Percentiles rank a stretch among this genome's conserved stretches.
phyloP scores from a whole-genome alignment of 495 filamentous ascomycete genomes.

The Aspergillus haitiensis region DNA sequence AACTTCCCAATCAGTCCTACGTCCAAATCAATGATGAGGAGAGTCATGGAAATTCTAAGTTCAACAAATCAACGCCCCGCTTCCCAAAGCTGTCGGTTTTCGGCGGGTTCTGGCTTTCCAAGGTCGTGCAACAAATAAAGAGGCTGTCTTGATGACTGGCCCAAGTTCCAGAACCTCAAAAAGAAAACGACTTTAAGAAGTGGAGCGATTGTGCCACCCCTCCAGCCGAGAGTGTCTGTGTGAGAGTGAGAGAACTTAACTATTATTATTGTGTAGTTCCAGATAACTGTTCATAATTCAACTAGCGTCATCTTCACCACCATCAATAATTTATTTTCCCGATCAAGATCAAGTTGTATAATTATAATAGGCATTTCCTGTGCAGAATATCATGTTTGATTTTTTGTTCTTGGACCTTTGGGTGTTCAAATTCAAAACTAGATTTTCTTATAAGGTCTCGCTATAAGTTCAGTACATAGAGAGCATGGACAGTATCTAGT shows the following conservation, averaged over 20 bases:
- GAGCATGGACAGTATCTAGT: too few relatives aligned
- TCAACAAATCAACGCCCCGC: neutral
- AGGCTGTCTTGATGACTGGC: neutral
- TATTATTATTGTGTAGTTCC: neutral
- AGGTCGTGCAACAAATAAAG: neutral
- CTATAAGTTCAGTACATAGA: too few relatives aligned
- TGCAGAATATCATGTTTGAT: too few relatives aligned
- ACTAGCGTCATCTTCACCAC: too few relatives aligned
- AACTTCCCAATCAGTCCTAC: neutral
- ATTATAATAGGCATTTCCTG: too few relatives aligned
- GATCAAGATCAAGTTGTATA: too few relatives aligned
- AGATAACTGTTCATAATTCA: too few relatives aligned
- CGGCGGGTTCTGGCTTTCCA: too few relatives aligned
- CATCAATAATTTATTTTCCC: too few relatives aligned
- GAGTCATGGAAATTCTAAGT: neutral
- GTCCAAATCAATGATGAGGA: neutral
- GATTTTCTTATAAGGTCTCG: too few relatives aligned
- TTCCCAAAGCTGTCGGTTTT: neutral
- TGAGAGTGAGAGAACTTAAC: neutral
- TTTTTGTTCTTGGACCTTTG: too few relatives aligned
- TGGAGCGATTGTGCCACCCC: neutral
- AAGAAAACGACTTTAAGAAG: neutral
- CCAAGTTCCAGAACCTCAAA: neutral
- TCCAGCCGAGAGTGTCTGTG: conserved; percentile 1
- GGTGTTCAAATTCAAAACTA: too few relatives aligned